Evolutionary conservation across 2,329 filamentous ascomycete species (phyloP), one percentile per base, ranked within the genome.

Genomic region (Paramyrothecium sp.): DNA sequence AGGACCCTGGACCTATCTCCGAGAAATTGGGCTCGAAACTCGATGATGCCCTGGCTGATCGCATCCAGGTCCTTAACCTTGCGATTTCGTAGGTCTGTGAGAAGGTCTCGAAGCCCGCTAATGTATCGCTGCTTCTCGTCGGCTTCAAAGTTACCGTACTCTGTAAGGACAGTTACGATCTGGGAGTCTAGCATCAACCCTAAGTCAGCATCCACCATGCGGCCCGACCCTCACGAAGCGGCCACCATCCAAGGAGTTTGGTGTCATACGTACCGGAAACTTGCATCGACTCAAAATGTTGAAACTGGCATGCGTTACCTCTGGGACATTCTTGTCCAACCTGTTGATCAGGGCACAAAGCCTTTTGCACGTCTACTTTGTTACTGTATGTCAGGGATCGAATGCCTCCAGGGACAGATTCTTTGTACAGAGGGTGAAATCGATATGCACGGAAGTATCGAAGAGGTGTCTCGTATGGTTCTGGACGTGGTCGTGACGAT

Each of bases 311-410:
- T 55, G 83, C 79, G 58, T 77, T 71, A 68, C 93, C 90, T 64
- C 89, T 88, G 30, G 82, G 73, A 61, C 95, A 98, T 63, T 81
- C 78, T 59, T 86, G 86, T 54, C 87, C 87, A 51, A 81, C 80
- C 61, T 90, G 77, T 73, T 96, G 91, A 66, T 85, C 89, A 41
- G 86, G 88, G 73, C 95, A 99, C 52, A 98, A 69, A 60, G 85
- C 83, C 65, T 84, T 87, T 59, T 85, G 81, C 22, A 87, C 81
- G 70, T 97, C 87, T 74, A 99, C 96, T 65, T 88, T 89, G 74
- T 96, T 91, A 76, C 91, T 97, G 77, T 94, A 98, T 48, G 93
- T 98, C 78, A 96, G 81, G 62, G 95, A 98, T 69, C 89, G 88
- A 69, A 92, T 89, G 48, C 94, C 94, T 60, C 88, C 89, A 56